Conservation (phyloP, 306 rosid species). For the Lagenaria siceraria region DNA sequence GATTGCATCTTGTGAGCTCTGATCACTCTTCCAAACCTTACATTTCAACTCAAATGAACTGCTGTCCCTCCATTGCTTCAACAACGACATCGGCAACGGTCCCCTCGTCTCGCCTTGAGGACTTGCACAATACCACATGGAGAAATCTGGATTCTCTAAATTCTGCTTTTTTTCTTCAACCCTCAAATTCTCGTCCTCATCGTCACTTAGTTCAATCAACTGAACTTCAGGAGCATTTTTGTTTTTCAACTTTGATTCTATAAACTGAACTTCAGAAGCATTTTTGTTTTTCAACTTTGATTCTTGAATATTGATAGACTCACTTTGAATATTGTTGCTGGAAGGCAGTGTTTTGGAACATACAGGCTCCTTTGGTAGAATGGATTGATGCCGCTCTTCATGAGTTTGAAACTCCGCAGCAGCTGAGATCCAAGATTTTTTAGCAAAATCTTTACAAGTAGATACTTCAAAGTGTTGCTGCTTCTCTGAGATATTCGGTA, state of each 20-base stretch:
- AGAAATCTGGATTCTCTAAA: slow-evolving; percentile 21
- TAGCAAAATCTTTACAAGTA: background rate
- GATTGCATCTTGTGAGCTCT: slow-evolving; percentile 42
- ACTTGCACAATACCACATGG: slow-evolving; percentile 33
- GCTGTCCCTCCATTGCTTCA: slow-evolving; percentile 36
- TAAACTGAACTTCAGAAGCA: no score
- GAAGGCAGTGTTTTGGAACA: background rate
- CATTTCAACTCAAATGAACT: slow-evolving; percentile 14
- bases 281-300: background rate
- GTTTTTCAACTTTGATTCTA: no score
- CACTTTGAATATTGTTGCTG: background rate
- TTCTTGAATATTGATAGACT: background rate
- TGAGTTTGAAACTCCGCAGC: background rate
- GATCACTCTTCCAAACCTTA: slow-evolving; percentile 55
- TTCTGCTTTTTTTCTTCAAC: background rate
- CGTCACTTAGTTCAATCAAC: background rate
- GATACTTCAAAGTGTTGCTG: background rate
- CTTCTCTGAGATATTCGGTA: background rate
- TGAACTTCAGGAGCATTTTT: background rate
- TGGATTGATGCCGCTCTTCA: background rate
- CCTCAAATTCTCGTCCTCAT: background rate
- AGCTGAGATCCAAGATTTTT: background rate
- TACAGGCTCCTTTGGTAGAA: background rate
- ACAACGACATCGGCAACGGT: slow-evolving; percentile 32
- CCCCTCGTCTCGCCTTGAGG: slow-evolving; percentile 39